Conservation (phyloP, 2,329 filamentous ascomycete genomes). For the Aspergillus phoenicis region DNA sequence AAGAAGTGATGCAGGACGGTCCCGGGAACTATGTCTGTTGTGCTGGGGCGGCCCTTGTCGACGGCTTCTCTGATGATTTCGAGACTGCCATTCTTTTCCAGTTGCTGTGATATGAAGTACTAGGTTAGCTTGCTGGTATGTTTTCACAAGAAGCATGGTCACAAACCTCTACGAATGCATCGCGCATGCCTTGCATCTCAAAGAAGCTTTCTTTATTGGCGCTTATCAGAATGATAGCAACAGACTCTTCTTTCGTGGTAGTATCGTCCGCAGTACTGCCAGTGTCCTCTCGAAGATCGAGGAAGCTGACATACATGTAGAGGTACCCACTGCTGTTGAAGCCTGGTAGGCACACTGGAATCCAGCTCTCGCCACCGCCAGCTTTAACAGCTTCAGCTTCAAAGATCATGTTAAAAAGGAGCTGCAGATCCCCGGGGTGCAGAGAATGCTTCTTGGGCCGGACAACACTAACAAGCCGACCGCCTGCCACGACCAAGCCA, state of each 20-base stretch:
- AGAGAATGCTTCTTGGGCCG: slow-evolving; percentile 92
- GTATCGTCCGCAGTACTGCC: slow-evolving; percentile 47
- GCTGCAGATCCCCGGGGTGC: slow-evolving; percentile 90
- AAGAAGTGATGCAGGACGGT: slow-evolving; percentile 86
- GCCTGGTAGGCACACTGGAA: slow-evolving; percentile 89
- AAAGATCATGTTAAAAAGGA: slow-evolving; percentile 99
- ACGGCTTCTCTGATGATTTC: slow-evolving; percentile 73
- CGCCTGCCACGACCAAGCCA: slow-evolving; percentile 88
- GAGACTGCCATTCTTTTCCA: slow-evolving; percentile 75
- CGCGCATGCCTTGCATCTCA: slow-evolving; percentile 73
- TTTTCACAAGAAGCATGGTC: background rate
- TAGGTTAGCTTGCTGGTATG: slow-evolving; percentile 29
- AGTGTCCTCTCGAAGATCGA: slow-evolving; percentile 63
- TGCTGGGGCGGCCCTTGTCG: slow-evolving; percentile 68
- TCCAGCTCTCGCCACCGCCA: slow-evolving; percentile 95
- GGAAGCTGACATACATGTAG: slow-evolving; percentile 99
- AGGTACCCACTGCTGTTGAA: slow-evolving; percentile 97
- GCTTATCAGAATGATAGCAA: slow-evolving; percentile 92
- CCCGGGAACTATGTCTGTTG: slow-evolving; percentile 76
- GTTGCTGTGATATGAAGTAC: slow-evolving; percentile 53
- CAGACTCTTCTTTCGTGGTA: slow-evolving; percentile 63
- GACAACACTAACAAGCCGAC: slow-evolving; percentile 90
- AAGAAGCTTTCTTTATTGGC: slow-evolving; percentile 93
- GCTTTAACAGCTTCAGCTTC: slow-evolving; percentile 90
- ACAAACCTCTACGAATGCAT: slow-evolving; percentile 59